Evolutionary conservation across 805 yeast species (phyloP).

Genomic region (Saturnispora quitensis): DNA sequence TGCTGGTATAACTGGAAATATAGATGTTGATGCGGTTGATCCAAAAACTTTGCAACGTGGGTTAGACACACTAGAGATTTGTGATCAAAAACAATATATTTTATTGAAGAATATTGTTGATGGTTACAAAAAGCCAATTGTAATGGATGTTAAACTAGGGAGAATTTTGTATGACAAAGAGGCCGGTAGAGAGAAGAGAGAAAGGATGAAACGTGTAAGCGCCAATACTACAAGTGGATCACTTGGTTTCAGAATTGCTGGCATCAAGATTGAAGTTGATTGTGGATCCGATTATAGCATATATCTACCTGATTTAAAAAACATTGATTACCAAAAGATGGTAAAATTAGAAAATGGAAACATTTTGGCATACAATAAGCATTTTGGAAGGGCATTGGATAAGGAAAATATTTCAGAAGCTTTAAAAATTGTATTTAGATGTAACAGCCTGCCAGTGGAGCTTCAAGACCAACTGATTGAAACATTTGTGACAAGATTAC

Average conservation of each 20-base stretch:
- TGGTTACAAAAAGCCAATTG: conserved; percentile 57
- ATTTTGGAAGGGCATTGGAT: conserved; percentile 58
- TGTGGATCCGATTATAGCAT: conserved; percentile 9
- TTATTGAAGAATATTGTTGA: conserved; percentile 64
- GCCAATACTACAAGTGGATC: conserved; percentile 71
- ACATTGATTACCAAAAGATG: conserved; percentile 17
- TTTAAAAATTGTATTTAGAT: conserved; percentile 36
- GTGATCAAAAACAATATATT: conserved; percentile 31
- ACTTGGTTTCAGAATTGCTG: conserved; percentile 72
- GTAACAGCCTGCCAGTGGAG: conserved; percentile 24
- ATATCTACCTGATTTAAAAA: conserved; percentile 12
- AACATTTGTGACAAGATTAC: conserved; percentile 50
- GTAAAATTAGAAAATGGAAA: conserved; percentile 10
- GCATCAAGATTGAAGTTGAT: conserved; percentile 49
- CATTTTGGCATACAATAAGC: conserved; percentile 36
- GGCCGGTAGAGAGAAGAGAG: conserved; percentile 50
- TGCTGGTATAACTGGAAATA: conserved; percentile 15
- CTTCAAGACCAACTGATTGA: conserved; percentile 32
- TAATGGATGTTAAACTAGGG: conserved; percentile 83
- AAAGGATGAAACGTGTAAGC: conserved; percentile 56
- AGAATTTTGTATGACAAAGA: conserved; percentile 53
- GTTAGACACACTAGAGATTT: conserved; percentile 11
- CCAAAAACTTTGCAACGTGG: conserved; percentile 15
- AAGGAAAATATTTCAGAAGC: conserved; percentile 35
- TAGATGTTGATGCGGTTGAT: conserved; percentile 15